Conservation (phyloP, 202 grass and related monocot genomes). For the Carex arenaria region DNA sequence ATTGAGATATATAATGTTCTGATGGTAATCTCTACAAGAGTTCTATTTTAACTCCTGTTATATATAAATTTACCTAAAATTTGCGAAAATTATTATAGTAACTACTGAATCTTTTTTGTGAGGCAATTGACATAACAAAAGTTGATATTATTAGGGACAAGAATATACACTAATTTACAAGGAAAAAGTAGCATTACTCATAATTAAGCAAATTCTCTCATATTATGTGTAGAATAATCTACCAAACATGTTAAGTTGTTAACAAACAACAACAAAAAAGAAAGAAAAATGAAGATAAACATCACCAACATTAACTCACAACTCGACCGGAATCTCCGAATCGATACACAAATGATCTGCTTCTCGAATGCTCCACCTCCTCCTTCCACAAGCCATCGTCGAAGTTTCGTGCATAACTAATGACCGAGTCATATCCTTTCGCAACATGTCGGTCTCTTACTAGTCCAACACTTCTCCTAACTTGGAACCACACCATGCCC, state of each 20-base stretch:
- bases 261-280: not conserved
- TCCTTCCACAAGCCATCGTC: conserved; percentile 60
- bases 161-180: not conserved
- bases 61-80: not conserved
- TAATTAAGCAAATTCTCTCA: not conserved
- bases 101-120: not conserved
- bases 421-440: conserved; percentile 37
- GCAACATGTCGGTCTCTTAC: not conserved
- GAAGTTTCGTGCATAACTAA: conserved; percentile 53
- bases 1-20: not conserved
- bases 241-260: not conserved
- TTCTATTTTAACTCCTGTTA: not conserved
- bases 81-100: not conserved
- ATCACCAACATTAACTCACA: not conserved
- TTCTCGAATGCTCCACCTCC: conserved; percentile 45
- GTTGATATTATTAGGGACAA: not conserved
- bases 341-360: conserved; percentile 27
- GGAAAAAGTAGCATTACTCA: not conserved
- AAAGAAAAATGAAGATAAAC: not conserved
- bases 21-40: not conserved
- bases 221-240: not conserved
- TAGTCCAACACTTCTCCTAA: not conserved
- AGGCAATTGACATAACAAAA: not conserved
- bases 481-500: conserved; percentile 20
- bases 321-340: not conserved